Base-by-base conservation (phyloP, 495 filamentous ascomycete species). In the Neurospora sp. region DNA sequence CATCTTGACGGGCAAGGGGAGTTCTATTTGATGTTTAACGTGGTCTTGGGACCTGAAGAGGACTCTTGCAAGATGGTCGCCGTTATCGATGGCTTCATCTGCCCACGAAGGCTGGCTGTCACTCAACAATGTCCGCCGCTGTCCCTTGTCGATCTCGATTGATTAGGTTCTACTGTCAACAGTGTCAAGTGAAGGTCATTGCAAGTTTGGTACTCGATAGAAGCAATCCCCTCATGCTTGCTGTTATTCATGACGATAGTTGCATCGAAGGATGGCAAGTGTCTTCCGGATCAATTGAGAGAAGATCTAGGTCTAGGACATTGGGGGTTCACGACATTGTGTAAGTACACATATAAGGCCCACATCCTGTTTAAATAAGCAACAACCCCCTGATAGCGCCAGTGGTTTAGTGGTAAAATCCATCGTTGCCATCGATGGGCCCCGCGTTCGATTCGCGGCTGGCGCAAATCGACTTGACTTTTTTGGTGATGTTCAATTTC, bases 391-490 rank as follows among this genome's bases (percentile, higher is more conserved):
- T 8, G 10, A 59, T 59, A 16, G 53, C 53, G 53, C 53, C 22
- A 61, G 53, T 61, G 53, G 53, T 61, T 61, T 61, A 61, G 53
- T 61, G 53, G 53, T 61, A 61, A 61, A 61, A 61, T 61, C 53
- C 53, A 61, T 61, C 53, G 53, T 61, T 61, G 53, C 53, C 53
- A 61, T 61, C 53, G 53, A 61, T 61, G 53, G 53, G 53, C 53
- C 22, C 53, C 53, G 53, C 53, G 22, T 61, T 61, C 53, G 53
- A 59, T 35, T 61, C 53, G 53, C 53, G 53, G 53, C 53, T 61
- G 53, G 22, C 53, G 53, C 53, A 61, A 53, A 22, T 14, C 10
- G 27, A 6, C 4, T 53, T 27, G 9, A 3, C 1, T 9, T 61
- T 16, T 65, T 35, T 7, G 12, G 27, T 27, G 27, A 27, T 27